A percentile compares a stretch with the other conserved stretches of the same genome.
Evolutionary conservation across 208 protist genomes (phyloP).

Genomic region (Phytomonas serpens): DNA sequence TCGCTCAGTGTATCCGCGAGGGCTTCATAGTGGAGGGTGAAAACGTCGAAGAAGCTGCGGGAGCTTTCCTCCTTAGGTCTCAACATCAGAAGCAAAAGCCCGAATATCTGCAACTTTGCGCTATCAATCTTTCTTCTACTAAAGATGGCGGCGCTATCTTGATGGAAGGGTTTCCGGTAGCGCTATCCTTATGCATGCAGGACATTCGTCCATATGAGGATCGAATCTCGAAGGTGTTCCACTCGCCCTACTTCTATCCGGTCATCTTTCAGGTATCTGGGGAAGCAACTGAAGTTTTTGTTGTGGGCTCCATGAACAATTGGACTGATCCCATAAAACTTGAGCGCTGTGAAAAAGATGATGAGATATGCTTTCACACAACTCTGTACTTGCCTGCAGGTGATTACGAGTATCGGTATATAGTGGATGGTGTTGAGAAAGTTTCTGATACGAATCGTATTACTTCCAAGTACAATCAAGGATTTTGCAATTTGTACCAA

Average conservation of each 20-base stretch:
- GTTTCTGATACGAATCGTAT: conserved; percentile 75
- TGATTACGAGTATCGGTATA: conserved; percentile 92
- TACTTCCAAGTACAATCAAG: conserved; percentile 81
- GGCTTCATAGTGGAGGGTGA: conserved; percentile 87
- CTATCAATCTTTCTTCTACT: conserved; percentile 59
- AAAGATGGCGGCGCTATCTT: conserved; percentile 47
- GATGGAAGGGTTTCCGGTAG: conserved; percentile 74
- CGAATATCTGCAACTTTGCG: conserved; percentile 73
- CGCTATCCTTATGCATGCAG: conserved; percentile 85
- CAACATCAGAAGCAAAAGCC: conserved; percentile 63
- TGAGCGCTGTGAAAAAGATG: conserved; percentile 70
- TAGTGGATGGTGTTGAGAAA: conserved; percentile 88
- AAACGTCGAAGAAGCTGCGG: conserved; percentile 68
- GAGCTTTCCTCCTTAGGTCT: conserved; percentile 79
- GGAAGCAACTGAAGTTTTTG: conserved; percentile 86
- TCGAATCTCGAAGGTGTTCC: conserved; percentile 76
- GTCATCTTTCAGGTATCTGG: conserved; percentile 86
- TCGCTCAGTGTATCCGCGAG: conserved; percentile 84
- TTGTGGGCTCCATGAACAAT: conserved; percentile 89
- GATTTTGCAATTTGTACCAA: conserved; percentile 83
- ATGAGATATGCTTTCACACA: conserved; percentile 84
- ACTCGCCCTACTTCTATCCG: conserved; percentile 79
- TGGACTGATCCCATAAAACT: conserved; percentile 89
- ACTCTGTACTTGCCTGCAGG: conserved; percentile 86
- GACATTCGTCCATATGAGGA: conserved; percentile 77